Conservation (phyloP, 73 alveolate genomes). For the Diophrys appendiculata region DNA sequence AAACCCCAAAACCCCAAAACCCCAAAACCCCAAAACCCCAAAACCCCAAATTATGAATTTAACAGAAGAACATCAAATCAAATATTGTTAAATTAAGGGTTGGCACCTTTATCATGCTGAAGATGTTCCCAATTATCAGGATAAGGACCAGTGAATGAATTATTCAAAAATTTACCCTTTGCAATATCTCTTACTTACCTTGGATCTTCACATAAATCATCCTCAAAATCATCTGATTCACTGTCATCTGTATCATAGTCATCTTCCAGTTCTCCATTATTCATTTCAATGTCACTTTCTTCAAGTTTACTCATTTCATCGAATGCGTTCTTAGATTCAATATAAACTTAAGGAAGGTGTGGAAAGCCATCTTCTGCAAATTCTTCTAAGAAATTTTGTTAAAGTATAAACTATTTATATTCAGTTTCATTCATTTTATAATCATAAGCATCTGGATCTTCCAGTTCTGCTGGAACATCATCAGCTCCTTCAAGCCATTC, state of each 20-base stretch:
- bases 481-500: slow-evolving; percentile 74
- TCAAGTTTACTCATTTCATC: slow-evolving; percentile 41
- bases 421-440: not conserved
- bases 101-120: slow-evolving; percentile 62
- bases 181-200: slow-evolving; percentile 57
- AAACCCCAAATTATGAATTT: too few species aligned
- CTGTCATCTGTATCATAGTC: not conserved
- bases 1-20: too few species aligned
- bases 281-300: slow-evolving; percentile 35
- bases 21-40: too few species aligned
- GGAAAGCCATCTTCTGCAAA: not conserved
- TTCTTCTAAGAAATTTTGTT: not conserved
- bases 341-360: too few species aligned
- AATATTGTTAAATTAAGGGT: too few species aligned
- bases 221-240: slow-evolving; percentile 4
- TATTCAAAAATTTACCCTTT: slow-evolving; percentile 54
- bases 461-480: slow-evolving; percentile 11
- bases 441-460: slow-evolving; percentile 3
- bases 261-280: slow-evolving; percentile 25
- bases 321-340: slow-evolving; percentile 11
- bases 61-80: too few species aligned
- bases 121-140: slow-evolving; percentile 55
- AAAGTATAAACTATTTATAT: not conserved
- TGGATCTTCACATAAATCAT: not conserved
- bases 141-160: slow-evolving; percentile 67